A percentile compares a stretch with the other conserved stretches of the same genome.
Conservation (phyloP, 805 yeast genomes). For the Saccharomycopsis babjevae region DNA sequence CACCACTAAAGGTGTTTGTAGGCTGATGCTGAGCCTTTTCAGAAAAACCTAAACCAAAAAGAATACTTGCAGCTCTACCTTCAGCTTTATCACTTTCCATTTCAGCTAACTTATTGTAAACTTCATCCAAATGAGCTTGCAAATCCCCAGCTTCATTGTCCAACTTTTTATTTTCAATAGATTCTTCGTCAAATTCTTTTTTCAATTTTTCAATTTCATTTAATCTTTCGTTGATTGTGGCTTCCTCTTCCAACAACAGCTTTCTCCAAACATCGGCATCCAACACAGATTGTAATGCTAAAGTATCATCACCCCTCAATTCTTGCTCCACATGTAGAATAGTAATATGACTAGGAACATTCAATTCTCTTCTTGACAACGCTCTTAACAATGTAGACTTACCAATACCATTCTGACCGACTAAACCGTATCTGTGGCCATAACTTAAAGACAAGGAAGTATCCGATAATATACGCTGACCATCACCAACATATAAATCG, state of each 20-base stretch:
- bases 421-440: conserved; percentile 94
- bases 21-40: conserved; percentile 73
- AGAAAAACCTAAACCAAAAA: conserved; percentile 90
- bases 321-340: conserved; percentile 97
- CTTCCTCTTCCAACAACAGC: conserved; percentile 69
- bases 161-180: conserved; percentile 62
- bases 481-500: conserved; percentile 93
- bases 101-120: conserved; percentile 72
- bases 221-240: conserved; percentile 61
- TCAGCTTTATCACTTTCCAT: conserved; percentile 98
- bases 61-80: conserved; percentile 88
- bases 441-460: conserved; percentile 78
- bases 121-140: conserved; percentile 65
- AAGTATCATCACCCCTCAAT: conserved; percentile 82
- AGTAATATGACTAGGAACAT: conserved; percentile 91
- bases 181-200: conserved; percentile 63
- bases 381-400: conserved; percentile 90
- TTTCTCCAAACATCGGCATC: conserved; percentile 99
- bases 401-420: conserved; percentile 99
- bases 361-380: conserved; percentile 82
- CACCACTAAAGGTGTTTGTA: conserved; percentile 94
- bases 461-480: conserved; percentile 83
- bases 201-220: conserved; percentile 63
- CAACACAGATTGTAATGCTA: conserved; percentile 88
- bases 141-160: conserved; percentile 88